Conservation (phyloP, 2,329 filamentous ascomycete genomes). For the Nemania sp. region DNA sequence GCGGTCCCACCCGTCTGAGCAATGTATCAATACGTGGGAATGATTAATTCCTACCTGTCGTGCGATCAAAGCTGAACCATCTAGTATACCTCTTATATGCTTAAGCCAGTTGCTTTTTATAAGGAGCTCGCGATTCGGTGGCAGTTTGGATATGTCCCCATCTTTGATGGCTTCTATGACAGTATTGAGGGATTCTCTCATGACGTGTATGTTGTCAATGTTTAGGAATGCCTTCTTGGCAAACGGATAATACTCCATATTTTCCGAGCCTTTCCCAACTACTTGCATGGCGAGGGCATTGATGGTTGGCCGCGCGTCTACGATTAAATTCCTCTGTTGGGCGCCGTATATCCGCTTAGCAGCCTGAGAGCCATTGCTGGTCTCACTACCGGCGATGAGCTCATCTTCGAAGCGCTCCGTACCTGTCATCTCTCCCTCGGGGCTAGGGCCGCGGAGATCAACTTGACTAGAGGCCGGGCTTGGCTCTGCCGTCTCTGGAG, state of each 20-base stretch:
- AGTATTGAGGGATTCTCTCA: conserved; percentile 87
- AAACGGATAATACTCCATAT: conserved; percentile 96
- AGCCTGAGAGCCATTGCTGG: conserved; percentile 61
- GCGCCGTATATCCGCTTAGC: conserved; percentile 80
- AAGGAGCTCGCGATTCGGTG: conserved; percentile 80
- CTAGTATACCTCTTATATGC: conserved; percentile 82
- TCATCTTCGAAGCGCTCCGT: conserved; percentile 72
- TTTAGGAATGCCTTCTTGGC: conserved; percentile 90
- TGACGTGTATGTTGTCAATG: conserved; percentile 98
- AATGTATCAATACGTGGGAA: conserved; percentile 95
- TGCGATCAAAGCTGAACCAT: conserved; percentile 83
- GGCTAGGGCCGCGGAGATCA: conserved; percentile 47
- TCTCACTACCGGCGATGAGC: conserved; percentile 58
- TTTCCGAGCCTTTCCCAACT: conserved; percentile 90
- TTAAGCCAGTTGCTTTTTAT: conserved; percentile 88
- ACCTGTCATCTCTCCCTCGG: conserved; percentile 60
- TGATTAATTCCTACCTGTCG: conserved; percentile 88
- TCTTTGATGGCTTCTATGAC: conserved; percentile 92
- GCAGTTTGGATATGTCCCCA: conserved; percentile 81
- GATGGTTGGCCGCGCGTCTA: conserved; percentile 91
- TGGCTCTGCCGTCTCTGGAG: conserved; percentile 39
- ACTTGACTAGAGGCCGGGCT: conserved; percentile 56
- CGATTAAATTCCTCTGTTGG: conserved; percentile 91
- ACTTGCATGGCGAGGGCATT: conserved; percentile 96
- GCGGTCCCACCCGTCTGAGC: conserved; percentile 97